Percentiles rank a stretch among this genome's conserved stretches.
Conservation (phyloP, 805 yeast species). For the Candida nitratophila region DNA sequence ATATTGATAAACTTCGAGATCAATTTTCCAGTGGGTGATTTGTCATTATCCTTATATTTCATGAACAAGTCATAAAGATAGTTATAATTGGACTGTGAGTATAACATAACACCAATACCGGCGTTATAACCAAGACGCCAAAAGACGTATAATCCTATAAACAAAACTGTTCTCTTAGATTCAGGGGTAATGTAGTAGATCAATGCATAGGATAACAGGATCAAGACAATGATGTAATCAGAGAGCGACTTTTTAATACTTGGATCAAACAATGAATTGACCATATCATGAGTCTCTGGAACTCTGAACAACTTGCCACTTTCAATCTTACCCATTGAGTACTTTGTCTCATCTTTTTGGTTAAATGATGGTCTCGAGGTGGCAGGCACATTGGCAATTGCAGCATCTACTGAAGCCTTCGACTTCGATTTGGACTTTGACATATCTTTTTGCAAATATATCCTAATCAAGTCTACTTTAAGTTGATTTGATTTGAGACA, state of each 20-base stretch:
- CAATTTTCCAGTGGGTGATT: slow-evolving; percentile 3
- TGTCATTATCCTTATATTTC: slow-evolving; percentile 19
- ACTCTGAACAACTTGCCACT: slow-evolving; percentile 37
- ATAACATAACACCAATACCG: slow-evolving; percentile 70
- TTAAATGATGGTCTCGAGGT: slow-evolving; percentile 4
- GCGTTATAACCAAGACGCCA: slow-evolving; percentile 74
- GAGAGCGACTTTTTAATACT: slow-evolving; percentile 58
- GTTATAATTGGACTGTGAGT: slow-evolving; percentile 56
- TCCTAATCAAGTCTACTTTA: too few species aligned
- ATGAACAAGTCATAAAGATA: slow-evolving; percentile 34
- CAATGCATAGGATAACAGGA: slow-evolving; percentile 29
- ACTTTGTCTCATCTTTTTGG: slow-evolving; percentile 9
- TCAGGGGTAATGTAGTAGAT: slow-evolving; percentile 22
- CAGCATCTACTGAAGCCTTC: background rate
- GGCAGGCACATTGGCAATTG: background rate
- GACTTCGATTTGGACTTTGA: background rate
- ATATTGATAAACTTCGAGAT: slow-evolving; percentile 35
- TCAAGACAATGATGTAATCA: slow-evolving; percentile 51
- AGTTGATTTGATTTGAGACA: too few species aligned
- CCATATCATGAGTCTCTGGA: slow-evolving; percentile 78
- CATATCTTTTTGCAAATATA: too few species aligned
- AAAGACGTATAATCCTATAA: slow-evolving; percentile 51
- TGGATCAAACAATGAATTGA: slow-evolving; percentile 74
- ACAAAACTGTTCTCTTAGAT: slow-evolving; percentile 25
- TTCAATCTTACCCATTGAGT: slow-evolving; percentile 35